These are phyloP conservation scores for Wickerhamiella sorbophila DNA, from an alignment of 805 yeast species.

Conservation along the genomic window DNA sequence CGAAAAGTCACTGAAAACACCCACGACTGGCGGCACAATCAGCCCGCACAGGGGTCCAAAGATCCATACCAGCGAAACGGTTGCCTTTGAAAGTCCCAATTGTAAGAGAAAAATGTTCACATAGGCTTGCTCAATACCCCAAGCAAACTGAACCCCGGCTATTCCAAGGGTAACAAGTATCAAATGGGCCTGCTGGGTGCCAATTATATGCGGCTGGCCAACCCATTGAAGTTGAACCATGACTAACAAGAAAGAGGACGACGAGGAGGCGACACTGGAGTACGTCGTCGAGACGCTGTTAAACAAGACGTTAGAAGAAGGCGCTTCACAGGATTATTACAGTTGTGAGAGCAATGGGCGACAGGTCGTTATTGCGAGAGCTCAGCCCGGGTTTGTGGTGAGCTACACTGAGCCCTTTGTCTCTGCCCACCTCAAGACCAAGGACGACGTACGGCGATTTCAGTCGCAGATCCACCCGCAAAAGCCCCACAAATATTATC, in stretches of 20 bases:
- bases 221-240: slow-evolving; percentile 17
- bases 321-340: background rate
- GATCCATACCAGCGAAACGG: slow-evolving; percentile 46
- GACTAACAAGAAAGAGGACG: background rate
- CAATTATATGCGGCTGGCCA: slow-evolving; percentile 13
- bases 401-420: background rate
- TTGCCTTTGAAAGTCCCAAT: slow-evolving; percentile 43
- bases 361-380: background rate
- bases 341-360: background rate
- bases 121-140: slow-evolving; percentile 53
- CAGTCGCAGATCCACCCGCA: too few relatives aligned
- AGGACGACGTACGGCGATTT: background rate
- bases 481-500: too few relatives aligned
- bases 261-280: background rate
- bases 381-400: background rate
- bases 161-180: slow-evolving; percentile 24
- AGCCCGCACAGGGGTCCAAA: slow-evolving; percentile 56
- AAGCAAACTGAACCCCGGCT: slow-evolving; percentile 48
- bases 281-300: slow-evolving; percentile 5
- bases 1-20: slow-evolving; percentile 37
- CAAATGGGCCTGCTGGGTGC: slow-evolving; percentile 11
- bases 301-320: background rate
- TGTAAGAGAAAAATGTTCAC: slow-evolving; percentile 49
- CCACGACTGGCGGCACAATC: slow-evolving; percentile 50
- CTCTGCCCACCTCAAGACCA: background rate